A percentile compares a stretch with the other conserved stretches of the same genome.
These are phyloP conservation scores for Cudoniella acicularis DNA, from an alignment of 495 filamentous ascomycete genomes.

Conservation along the genomic window DNA sequence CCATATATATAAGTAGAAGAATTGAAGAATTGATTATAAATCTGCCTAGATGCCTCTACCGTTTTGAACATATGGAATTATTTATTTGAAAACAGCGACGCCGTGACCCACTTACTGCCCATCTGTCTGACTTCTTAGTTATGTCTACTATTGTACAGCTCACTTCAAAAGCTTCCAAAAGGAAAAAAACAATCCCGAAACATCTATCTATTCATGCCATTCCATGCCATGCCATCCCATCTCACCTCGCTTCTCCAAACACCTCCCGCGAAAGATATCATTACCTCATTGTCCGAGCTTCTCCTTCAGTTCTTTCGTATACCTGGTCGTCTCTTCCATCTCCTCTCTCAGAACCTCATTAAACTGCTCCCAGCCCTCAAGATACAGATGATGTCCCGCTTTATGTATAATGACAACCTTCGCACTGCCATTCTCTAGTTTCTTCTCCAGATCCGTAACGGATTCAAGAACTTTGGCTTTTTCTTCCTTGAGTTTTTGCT, in stretches of 20 bases:
- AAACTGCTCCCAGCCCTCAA: slow-evolving; percentile 88
- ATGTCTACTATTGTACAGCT: background rate
- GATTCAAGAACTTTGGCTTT: slow-evolving; percentile 51
- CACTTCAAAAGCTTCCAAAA: too few species aligned
- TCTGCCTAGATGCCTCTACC: too few species aligned
- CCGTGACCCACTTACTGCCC: background rate
- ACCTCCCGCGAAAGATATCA: too few species aligned
- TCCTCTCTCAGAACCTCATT: slow-evolving; percentile 72
- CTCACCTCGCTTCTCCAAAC: background rate
- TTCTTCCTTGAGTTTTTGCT: slow-evolving; percentile 73
- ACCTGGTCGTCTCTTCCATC: slow-evolving; percentile 72
- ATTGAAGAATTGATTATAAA: too few species aligned
- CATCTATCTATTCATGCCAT: background rate
- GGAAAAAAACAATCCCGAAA: too few species aligned
- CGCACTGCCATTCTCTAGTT: slow-evolving; percentile 69
- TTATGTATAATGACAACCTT: slow-evolving; percentile 81
- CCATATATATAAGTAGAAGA: background rate
- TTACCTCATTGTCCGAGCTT: background rate
- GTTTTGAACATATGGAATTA: background rate
- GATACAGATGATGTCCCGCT: slow-evolving; percentile 90
- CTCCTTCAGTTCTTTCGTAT: slow-evolving; percentile 14
- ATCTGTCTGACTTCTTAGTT: background rate
- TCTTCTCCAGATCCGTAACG: slow-evolving; percentile 64
- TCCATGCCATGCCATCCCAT: background rate
- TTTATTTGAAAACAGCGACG: background rate